Evolutionary conservation across 305 asterid genomes (phyloP).

Genomic region (Petunia hybrid): DNA sequence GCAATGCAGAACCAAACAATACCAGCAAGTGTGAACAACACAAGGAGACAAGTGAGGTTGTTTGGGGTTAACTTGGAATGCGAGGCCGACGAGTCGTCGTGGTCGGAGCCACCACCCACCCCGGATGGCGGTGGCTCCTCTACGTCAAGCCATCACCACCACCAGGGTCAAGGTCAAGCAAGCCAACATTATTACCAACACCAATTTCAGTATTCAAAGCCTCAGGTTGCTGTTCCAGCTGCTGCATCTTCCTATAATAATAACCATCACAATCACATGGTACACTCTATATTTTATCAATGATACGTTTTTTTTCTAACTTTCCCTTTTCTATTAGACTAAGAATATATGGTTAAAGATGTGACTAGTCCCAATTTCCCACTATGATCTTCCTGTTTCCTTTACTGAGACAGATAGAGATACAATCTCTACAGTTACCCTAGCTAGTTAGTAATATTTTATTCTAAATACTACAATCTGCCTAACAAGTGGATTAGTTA

Average conservation of each 20-base stretch:
- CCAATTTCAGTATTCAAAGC: slow-evolving; percentile 33
- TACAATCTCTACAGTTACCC: slow-evolving; percentile 21
- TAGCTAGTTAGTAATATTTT: not conserved
- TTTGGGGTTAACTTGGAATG: slow-evolving; percentile 57
- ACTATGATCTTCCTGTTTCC: slow-evolving; percentile 51
- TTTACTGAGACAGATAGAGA: slow-evolving; percentile 37
- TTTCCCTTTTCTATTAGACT: not conserved
- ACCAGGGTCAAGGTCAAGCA: slow-evolving; percentile 33
- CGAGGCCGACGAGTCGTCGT: slow-evolving; percentile 35
- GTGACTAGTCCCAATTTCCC: slow-evolving; percentile 49
- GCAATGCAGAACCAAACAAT: slow-evolving; percentile 33
- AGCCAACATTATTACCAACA: slow-evolving; percentile 31
- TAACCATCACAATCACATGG: slow-evolving; percentile 51
- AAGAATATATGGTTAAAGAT: slow-evolving; percentile 37
- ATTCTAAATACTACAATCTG: slow-evolving; percentile 21
- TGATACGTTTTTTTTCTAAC: not conserved
- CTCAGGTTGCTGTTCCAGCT: slow-evolving; percentile 6
- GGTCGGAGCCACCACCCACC: slow-evolving; percentile 35
- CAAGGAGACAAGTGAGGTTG: slow-evolving; percentile 51
- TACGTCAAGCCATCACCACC: slow-evolving; percentile 37
- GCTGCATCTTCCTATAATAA: slow-evolving; percentile 28
- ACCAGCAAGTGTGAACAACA: slow-evolving; percentile 33
- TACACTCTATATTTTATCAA: slow-evolving; percentile 39
- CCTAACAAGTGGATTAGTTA: slow-evolving; percentile 46
- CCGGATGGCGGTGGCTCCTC: slow-evolving; percentile 43